Base-by-base conservation (phyloP, 352 stramenopile genomes). In the Phytophthora gonapodyides region DNA sequence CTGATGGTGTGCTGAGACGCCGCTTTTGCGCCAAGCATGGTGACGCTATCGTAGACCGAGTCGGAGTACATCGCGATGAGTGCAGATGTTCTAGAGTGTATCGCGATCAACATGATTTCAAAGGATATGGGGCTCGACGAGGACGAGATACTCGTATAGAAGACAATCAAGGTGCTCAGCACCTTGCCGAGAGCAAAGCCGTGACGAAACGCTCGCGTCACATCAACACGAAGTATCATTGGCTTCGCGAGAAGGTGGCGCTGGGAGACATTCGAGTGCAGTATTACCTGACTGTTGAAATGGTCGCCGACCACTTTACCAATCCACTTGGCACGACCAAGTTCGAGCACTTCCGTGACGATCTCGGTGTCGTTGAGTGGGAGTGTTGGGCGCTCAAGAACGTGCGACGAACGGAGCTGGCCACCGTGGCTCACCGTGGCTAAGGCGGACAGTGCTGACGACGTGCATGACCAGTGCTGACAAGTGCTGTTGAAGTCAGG, bases 31-130 rank as follows among this genome's bases (percentile, higher is more conserved):
- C n/a, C n/a, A 24, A 24, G 24, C 21, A 55, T 56, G 16, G 55
- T 63, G 5, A 63, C 55, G n/a, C 46, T 55, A 7, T 56, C 44
- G 3, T 48, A 44, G 2, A 48, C 33, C 17, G 55, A 62, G 13
- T 19, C 55, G 1, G 55, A 62, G 21, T 55, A 55, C 44, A 42
- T 63, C 34, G 55, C 55, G 24, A 43, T 63, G 19, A 35, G 13
- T 12, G 16, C 15, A 30, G 55, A 36, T 7, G 19, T 55, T 7
- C 37, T 50, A 44, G 55, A 63, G 30, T 63, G 44, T 55, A 55
- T 63, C 47, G 43, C 17, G 46, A 11, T 63, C 43, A 49, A 41
- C 2, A 53, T 30, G 27, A 12, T 55, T 2, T 16, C 47, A 12
- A 45, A 36, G 16, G 17, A 56, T 21, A 2, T 49, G 2, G 37